A percentile compares a stretch with the other conserved stretches of the same genome.
Evolutionary conservation across 208 protist species (phyloP).

Genomic region (Crithidia acanthocephali): DNA sequence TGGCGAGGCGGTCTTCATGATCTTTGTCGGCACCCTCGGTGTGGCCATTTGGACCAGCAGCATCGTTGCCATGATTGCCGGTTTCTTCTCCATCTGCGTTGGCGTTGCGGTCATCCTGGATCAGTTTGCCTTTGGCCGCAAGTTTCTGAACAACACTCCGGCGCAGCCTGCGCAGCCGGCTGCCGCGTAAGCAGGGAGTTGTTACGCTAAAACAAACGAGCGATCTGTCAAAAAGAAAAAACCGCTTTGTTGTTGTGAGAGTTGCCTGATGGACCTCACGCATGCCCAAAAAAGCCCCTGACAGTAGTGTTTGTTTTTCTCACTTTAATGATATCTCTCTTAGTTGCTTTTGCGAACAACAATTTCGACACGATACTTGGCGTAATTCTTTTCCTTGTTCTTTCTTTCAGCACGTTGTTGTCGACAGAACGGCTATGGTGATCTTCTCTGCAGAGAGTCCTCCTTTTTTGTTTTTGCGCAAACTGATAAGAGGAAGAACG

Average conservation of each 20-base stretch:
- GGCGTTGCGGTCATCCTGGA: constrained; percentile 39
- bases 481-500: neutral
- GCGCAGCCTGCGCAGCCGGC: neutral
- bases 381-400: neutral
- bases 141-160: neutral
- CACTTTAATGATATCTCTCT: no score
- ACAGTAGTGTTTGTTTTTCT: no score
- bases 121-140: constrained; percentile 35
- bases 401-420: neutral
- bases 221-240: no score
- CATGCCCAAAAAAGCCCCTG: no score
- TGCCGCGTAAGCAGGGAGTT: neutral
- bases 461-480: neutral
- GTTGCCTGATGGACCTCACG: no score
- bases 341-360: constrained; percentile 1
- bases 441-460: neutral
- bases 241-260: no score
- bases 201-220: neutral
- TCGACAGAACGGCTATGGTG: neutral
- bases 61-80: constrained; percentile 29
- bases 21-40: constrained; percentile 50
- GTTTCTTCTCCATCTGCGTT: constrained; percentile 34
- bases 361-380: neutral
- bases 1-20: constrained; percentile 43
- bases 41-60: constrained; percentile 30